Evolutionary conservation across 371 early-diverging fungal species (phyloP), one percentile per base, ranked within the genome.

Genomic region (Mucor saturninus): DNA sequence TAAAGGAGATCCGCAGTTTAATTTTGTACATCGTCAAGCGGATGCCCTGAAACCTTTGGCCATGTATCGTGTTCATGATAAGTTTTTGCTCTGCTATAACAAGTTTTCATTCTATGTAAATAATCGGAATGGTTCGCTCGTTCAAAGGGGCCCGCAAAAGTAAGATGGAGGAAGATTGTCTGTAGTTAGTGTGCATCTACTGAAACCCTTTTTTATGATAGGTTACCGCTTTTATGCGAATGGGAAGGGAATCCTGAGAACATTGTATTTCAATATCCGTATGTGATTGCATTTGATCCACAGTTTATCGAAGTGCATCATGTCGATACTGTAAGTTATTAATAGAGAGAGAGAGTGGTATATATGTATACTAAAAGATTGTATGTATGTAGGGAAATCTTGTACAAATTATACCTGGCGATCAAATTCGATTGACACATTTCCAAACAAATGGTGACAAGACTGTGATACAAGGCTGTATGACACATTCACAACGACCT

Each of bases 291-390:
- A 1, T 93, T 93, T 67, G 92, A 92, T 48, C 79, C 86, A 8
- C 81, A 84, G 38, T 96, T 97, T 69, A 90, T 96, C 62, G 96
- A 96, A 75, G 82, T 97, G 38, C 89, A 95, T 28, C 83, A 95
- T 68, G 89, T 94, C 6, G 92, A 93, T 57, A 89, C 92, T 6
- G 92, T 84, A 81, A 68, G 79, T 61, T 7, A 7, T 35, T 6
- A 30, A 21, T 13, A 10, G 9, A 8, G 4, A 10, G 9, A 8
- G 4, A 49, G 4, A 2, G 5, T 28, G 28, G 21, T 50, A 7
- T 8, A 10, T 13, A 21, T 21, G 21, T 21, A 21, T 21, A 21
- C 15, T 29, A 13, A 39, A 39, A 28, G 3, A 11, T 13, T 42
- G 4, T 42, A 61, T 84, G 89, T 14, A 87, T 84, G 53, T 85